Percentiles rank a stretch among this genome's conserved stretches.
phyloP scores from a whole-genome alignment of 768 basidiomycete species.

The Hemileccinum rubropunctum region DNA sequence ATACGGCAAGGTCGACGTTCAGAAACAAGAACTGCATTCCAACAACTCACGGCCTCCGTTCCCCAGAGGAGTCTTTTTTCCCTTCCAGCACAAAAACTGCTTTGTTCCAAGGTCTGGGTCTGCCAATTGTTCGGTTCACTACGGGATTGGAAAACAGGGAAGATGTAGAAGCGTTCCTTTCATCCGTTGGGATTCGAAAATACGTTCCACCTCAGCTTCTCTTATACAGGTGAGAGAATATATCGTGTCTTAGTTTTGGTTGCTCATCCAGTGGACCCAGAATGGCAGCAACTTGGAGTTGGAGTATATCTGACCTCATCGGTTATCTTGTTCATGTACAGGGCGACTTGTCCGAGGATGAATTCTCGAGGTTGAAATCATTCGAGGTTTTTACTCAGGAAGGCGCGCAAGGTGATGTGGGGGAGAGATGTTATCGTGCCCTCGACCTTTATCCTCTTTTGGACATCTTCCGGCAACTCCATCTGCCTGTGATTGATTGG shows the following conservation, averaged over 20 bases:
- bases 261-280: constrained; percentile 32
- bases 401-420: constrained; percentile 12
- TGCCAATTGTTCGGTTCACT: constrained; percentile 52
- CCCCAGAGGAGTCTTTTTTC: constrained; percentile 69
- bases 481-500: constrained; percentile 85
- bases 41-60: constrained; percentile 55
- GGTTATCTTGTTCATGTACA: constrained; percentile 75
- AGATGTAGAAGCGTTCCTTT: too few relatives aligned
- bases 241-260: background rate
- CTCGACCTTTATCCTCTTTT: constrained; percentile 80
- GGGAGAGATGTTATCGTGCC: constrained; percentile 52
- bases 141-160: too few relatives aligned
- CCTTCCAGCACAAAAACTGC: constrained; percentile 75
- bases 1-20: constrained; percentile 38
- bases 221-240: constrained; percentile 59
- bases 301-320: constrained; percentile 70
- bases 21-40: constrained; percentile 44
- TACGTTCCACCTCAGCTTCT: constrained; percentile 28
- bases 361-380: too few relatives aligned
- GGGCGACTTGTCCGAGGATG: constrained; percentile 42
- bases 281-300: constrained; percentile 61
- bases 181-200: too few relatives aligned
- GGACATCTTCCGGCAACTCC: constrained; percentile 63
- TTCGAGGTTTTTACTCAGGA: constrained; percentile 32
- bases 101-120: constrained; percentile 65